A percentile compares a stretch with the other conserved stretches of the same genome.
phyloP scores from a whole-genome alignment of 1,139 yeast genomes.

The Tardiomyces digboiensis region DNA sequence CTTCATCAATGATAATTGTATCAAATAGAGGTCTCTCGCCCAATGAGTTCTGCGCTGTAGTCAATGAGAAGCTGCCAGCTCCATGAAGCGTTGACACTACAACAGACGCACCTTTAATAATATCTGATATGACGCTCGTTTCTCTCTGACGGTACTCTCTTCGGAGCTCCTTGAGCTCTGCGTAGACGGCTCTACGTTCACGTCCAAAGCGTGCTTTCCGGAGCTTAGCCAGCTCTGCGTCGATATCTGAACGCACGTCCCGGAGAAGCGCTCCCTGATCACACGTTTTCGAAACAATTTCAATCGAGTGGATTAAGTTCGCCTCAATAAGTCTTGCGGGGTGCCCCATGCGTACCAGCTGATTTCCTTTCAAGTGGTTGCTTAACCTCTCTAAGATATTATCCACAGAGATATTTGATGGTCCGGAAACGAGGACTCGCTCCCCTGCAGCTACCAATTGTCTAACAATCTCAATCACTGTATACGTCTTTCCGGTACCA shows the following conservation, averaged over 20 bases:
- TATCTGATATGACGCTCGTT: constrained; percentile 47
- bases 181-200: constrained; percentile 60
- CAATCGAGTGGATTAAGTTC: constrained; percentile 67
- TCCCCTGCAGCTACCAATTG: constrained; percentile 57
- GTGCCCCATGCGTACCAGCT: constrained; percentile 78
- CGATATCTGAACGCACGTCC: constrained; percentile 68
- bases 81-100: constrained; percentile 84
- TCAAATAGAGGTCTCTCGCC: constrained; percentile 43
- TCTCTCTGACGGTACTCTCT: constrained; percentile 66
- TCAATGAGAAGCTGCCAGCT: constrained; percentile 62
- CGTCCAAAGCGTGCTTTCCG: constrained; percentile 56
- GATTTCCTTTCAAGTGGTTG: constrained; percentile 37
- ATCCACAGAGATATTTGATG: constrained; percentile 93
- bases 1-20: constrained; percentile 87
- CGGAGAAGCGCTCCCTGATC: constrained; percentile 53
- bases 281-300: constrained; percentile 54
- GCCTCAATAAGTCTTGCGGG: constrained; percentile 72
- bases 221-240: constrained; percentile 44
- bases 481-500: constrained; percentile 78
- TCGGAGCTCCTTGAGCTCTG: constrained; percentile 56
- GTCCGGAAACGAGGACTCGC: constrained; percentile 84
- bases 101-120: constrained; percentile 54
- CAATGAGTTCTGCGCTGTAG: constrained; percentile 33
- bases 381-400: constrained; percentile 76
- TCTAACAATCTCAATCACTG: constrained; percentile 73